Percentiles rank a stretch among this genome's conserved stretches.
These are phyloP conservation scores for Pelargonium myrrhifolium DNA, from an alignment of 441 rosid species.

Conservation along the genomic window DNA sequence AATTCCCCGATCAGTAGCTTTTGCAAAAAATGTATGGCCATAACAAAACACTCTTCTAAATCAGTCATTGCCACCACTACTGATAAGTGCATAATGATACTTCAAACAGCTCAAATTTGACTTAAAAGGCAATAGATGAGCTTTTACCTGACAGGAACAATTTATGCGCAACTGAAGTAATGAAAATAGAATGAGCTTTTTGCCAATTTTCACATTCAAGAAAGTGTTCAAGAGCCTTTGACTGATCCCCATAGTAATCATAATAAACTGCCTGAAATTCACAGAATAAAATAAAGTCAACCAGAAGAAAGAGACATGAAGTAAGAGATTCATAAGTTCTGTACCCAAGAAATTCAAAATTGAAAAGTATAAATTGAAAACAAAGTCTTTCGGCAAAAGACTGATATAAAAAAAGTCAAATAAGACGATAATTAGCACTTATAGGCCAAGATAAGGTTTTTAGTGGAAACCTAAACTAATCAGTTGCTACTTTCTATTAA, in stretches of 20 bases:
- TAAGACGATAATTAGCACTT: no score
- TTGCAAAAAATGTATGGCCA: neutral
- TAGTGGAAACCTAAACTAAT: neutral
- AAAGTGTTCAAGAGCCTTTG: constrained; percentile 80
- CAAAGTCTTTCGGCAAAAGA: neutral
- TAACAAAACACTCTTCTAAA: constrained; percentile 1
- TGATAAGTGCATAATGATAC: neutral
- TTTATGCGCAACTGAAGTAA: constrained; percentile 66
- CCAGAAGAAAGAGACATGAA: constrained; percentile 6
- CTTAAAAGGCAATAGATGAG: constrained; percentile 10
- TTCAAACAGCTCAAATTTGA: neutral
- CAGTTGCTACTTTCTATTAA: neutral
- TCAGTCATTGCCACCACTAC: neutral
- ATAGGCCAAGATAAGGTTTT: no score
- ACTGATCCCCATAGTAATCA: constrained; percentile 58
- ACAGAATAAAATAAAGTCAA: constrained; percentile 15
- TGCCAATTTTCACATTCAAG: constrained; percentile 82
- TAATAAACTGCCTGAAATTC: constrained; percentile 67
- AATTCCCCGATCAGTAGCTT: neutral
- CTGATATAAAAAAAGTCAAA: neutral
- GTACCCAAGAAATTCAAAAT: neutral
- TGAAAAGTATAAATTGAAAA: neutral
- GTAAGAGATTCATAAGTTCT: constrained; percentile 3
- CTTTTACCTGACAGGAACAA: constrained; percentile 70
- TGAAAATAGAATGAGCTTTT: constrained; percentile 77